Base-by-base conservation (phyloP, 1,139 yeast genomes). In the Lodderomyces parapsilosis region DNA sequence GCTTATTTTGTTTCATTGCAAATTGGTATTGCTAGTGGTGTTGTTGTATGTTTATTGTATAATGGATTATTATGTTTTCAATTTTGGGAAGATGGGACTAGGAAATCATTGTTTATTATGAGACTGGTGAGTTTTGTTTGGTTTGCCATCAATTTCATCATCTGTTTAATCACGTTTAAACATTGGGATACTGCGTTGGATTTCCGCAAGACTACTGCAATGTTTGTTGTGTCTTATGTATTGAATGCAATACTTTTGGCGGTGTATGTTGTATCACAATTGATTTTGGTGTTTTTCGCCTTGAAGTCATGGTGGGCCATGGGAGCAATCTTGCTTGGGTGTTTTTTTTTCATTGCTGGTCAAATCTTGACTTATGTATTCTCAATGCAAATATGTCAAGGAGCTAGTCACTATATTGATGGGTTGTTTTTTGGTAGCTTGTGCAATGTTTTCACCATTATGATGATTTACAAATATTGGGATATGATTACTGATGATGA, bases 381-480 rank as follows among this genome's bases (percentile, higher is more conserved):
- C 51, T 84, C 89, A 25, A 58, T 68, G 38, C 57, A 62, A 17
- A 81, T 93, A 34, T 93, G 99, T 63, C 66, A 68, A 37, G 77
- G 82, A 17, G 81, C 86, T 37, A 79, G 83, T 38, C 99, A 93
- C 63, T 93, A 91, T 60, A 74, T 90, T 22, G 99, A 93, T 57
- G 98, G 98, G 1, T 65, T 89, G 27, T 86, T 91, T 60, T 87
- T 91, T 57, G 95, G 91, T 19, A 77, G 94, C 27, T 57, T 88
- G 37, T 81, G 96, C 58, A 88, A 87, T 59, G 62, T 89, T 40
- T 86, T 89, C 56, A 77, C 96, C 6, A 70, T 86, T 44, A 90
- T 93, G 96, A 91, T 93, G 98, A 73, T 91, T 44, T 91, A 90
- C 71, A 91, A 93, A 65, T 88, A 83, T 55, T 93, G 98, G 97